A percentile compares a stretch with the other conserved stretches of the same genome.
Evolutionary conservation across 169 alveolate genomes (phyloP).

Genomic region (Eimeria falciformis): DNA sequence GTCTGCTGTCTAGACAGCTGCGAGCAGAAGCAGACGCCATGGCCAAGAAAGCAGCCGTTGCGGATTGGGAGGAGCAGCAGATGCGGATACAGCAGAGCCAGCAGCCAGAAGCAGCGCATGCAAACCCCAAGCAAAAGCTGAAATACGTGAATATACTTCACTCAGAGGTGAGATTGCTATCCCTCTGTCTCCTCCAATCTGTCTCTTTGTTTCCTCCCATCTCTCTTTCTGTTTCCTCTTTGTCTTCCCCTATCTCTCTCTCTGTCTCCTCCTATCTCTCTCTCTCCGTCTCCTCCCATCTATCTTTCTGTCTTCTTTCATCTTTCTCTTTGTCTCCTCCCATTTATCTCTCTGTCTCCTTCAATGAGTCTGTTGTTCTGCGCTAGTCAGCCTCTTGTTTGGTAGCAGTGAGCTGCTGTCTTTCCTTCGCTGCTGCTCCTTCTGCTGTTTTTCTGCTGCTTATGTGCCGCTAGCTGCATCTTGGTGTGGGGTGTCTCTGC

Average conservation of each 20-base stretch:
- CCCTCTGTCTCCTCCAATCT: too few species aligned
- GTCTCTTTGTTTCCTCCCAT: too few species aligned
- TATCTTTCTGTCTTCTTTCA: too few species aligned
- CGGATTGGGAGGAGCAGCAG: conserved; percentile 61
- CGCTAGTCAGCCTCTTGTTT: background rate
- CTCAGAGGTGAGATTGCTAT: background rate
- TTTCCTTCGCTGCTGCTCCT: background rate
- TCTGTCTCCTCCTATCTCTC: too few species aligned
- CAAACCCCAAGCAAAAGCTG: conserved; percentile 38
- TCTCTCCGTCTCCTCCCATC: too few species aligned
- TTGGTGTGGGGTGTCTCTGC: background rate
- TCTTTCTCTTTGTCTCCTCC: background rate
- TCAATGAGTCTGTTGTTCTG: background rate
- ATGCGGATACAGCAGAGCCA: conserved; percentile 33
- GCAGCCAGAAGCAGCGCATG: conserved; percentile 12
- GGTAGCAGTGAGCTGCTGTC: background rate
- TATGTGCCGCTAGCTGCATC: background rate
- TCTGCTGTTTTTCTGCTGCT: conserved; percentile 19
- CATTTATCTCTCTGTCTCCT: background rate
- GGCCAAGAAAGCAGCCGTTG: conserved; percentile 23
- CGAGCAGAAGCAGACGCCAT: conserved; percentile 11
- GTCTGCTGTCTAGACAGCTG: conserved; percentile 55
- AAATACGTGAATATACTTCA: conserved; percentile 8
- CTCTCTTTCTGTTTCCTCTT: background rate
- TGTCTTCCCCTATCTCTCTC: background rate